phyloP scores from a whole-genome alignment of 306 rosid genomes.

The Abrus precatorius region DNA sequence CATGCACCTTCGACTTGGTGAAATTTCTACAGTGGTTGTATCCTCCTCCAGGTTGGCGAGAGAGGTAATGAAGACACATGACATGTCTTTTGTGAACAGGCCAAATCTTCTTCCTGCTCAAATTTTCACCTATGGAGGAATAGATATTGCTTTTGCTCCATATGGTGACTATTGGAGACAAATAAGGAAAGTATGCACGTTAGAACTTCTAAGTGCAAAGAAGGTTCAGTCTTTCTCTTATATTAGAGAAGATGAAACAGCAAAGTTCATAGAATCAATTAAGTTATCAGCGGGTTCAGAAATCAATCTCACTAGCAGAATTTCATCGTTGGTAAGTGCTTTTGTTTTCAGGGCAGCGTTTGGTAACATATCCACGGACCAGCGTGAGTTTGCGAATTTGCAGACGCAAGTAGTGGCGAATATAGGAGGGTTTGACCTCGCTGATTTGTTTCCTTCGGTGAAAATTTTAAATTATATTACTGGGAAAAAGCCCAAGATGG shows the following conservation, averaged over 20 bases:
- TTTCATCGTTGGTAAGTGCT: slow-evolving; percentile 4
- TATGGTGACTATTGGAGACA: slow-evolving; percentile 34
- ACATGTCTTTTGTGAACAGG: slow-evolving; percentile 24
- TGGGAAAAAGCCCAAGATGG: slow-evolving; percentile 1
- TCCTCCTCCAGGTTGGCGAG: slow-evolving; percentile 32
- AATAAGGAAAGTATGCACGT: slow-evolving; percentile 25
- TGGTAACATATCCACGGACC: slow-evolving; percentile 2
- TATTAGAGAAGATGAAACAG: slow-evolving; percentile 36
- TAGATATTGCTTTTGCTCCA: slow-evolving; percentile 28
- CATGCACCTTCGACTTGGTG: slow-evolving; percentile 45
- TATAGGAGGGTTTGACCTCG: slow-evolving; percentile 5
- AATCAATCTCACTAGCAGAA: slow-evolving; percentile 20
- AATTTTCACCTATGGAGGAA: neutral
- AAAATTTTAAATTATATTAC: neutral
- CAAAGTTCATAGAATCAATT: slow-evolving; percentile 25
- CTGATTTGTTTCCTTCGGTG: slow-evolving; percentile 46
- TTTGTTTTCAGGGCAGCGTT: slow-evolving; percentile 34
- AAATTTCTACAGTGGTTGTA: slow-evolving; percentile 3
- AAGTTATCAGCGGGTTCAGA: slow-evolving; percentile 4
- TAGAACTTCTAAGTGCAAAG: slow-evolving; percentile 25
- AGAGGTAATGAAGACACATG: slow-evolving; percentile 38
- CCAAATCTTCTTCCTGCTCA: neutral
- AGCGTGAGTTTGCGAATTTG: neutral
- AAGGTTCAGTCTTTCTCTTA: slow-evolving; percentile 29
- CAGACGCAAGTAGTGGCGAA: neutral